Evolutionary conservation across 2,329 filamentous ascomycete species (phyloP).

Genomic region (Reticulascus tulasneorum): DNA sequence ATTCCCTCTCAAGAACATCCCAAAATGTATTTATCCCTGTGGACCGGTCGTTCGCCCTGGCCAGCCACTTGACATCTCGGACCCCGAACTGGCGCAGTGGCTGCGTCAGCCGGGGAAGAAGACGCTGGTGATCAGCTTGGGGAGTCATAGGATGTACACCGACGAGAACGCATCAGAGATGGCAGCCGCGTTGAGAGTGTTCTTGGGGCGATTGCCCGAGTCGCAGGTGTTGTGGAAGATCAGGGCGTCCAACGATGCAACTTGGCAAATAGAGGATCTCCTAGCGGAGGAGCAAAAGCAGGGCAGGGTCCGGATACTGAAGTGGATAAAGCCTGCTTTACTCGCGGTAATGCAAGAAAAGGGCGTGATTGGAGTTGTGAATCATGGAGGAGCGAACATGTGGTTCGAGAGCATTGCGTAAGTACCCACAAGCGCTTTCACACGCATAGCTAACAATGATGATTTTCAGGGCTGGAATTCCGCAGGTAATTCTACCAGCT

Average conservation of each 20-base stretch:
- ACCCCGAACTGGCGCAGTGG: constrained; percentile 40
- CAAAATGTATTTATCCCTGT: constrained; percentile 35
- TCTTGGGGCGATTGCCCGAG: constrained; percentile 22
- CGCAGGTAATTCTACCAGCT: constrained; percentile 3
- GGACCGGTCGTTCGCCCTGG: constrained; percentile 41
- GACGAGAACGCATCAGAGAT: constrained; percentile 33
- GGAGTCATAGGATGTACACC: constrained; percentile 30
- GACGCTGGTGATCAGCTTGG: constrained; percentile 46
- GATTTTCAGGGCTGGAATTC: constrained; percentile 7
- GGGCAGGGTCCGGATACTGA: constrained; percentile 29
- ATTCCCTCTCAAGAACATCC: constrained; percentile 32
- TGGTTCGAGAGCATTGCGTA: constrained; percentile 33
- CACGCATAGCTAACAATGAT: no score
- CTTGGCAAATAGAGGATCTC: no score
- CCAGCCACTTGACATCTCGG: constrained; percentile 26
- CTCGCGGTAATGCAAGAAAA: constrained; percentile 31
- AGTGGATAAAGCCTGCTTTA: constrained; percentile 37
- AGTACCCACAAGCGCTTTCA: no score
- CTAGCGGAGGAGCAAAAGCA: no score
- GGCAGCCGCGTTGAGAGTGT: constrained; percentile 26
- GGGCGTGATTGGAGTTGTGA: constrained; percentile 35
- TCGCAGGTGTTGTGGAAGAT: constrained; percentile 33
- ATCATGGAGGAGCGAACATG: constrained; percentile 45
- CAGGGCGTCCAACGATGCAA: no score
- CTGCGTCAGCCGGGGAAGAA: constrained; percentile 32